A percentile compares a stretch with the other conserved stretches of the same genome.
Evolutionary conservation across 768 basidiomycete species (phyloP).

Genomic region (Pleurotus sapidus): DNA sequence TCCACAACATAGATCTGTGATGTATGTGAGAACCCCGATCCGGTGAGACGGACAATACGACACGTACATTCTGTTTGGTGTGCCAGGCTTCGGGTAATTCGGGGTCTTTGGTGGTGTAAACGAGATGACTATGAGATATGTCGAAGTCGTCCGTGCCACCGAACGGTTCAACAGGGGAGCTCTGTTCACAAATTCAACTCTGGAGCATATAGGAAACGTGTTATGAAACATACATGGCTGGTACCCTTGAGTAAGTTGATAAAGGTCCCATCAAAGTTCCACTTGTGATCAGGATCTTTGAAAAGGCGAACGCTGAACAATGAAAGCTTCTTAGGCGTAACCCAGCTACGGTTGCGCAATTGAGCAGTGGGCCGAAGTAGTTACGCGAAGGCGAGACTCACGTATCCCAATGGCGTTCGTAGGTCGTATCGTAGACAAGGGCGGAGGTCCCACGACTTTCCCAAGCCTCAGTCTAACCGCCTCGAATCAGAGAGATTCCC

Average conservation of each 20-base stretch:
- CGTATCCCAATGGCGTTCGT: slow-evolving; percentile 73
- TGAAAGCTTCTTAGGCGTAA: slow-evolving; percentile 64
- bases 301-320: slow-evolving; percentile 67
- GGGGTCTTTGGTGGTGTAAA: slow-evolving; percentile 88
- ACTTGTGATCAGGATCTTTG: slow-evolving; percentile 45
- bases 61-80: slow-evolving; percentile 79
- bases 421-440: slow-evolving; percentile 64
- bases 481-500: slow-evolving; percentile 67
- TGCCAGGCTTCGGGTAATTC: slow-evolving; percentile 75
- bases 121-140: slow-evolving; percentile 62
- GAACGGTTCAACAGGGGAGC: slow-evolving; percentile 80
- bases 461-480: slow-evolving; percentile 68
- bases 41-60: background rate
- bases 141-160: slow-evolving; percentile 84
- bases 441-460: slow-evolving; percentile 73
- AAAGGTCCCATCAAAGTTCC: slow-evolving; percentile 52
- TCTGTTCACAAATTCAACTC: slow-evolving; percentile 32
- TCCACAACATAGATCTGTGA: slow-evolving; percentile 68
- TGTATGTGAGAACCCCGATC: background rate
- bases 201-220: background rate
- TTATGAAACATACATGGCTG: slow-evolving; percentile 50
- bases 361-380: too few species aligned
- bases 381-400: background rate
- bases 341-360: slow-evolving; percentile 41
- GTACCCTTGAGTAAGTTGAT: slow-evolving; percentile 64